These are phyloP conservation scores for Amanita molliuscula DNA, from an alignment of 768 basidiomycete genomes.

Conservation along the genomic window DNA sequence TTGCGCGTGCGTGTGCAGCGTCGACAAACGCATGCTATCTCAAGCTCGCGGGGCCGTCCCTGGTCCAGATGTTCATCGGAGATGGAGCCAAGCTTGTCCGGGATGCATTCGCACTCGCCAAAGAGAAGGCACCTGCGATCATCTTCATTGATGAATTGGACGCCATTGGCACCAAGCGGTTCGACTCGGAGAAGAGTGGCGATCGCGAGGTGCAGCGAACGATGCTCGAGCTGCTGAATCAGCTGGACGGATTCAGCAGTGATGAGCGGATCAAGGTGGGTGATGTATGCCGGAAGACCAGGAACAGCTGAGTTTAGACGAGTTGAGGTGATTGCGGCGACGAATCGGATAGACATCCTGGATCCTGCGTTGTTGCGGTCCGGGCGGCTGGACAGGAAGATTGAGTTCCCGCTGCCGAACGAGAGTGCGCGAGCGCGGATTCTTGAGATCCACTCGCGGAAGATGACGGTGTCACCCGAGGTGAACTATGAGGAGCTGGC, in stretches of 20 bases:
- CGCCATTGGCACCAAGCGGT: conserved; percentile 98
- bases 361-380: conserved; percentile 98
- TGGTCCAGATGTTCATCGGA: conserved; percentile 99
- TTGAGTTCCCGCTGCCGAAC: conserved; percentile 95
- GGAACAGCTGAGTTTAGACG: conserved; percentile 5
- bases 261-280: conserved; percentile 93
- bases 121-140: conserved; percentile 97
- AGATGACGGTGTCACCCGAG: conserved; percentile 80
- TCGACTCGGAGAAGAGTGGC: conserved; percentile 97
- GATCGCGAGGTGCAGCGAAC: conserved; percentile 99
- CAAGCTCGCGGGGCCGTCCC: conserved; percentile 93
- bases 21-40: conserved; percentile 98
- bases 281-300: conserved; percentile 10
- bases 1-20: conserved; percentile 96
- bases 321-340: conserved; percentile 89
- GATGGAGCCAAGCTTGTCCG: conserved; percentile 98
- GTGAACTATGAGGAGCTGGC: conserved; percentile 98
- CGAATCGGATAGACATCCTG: conserved; percentile 97
- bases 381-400: conserved; percentile 95
- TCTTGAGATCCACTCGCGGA: conserved; percentile 92
- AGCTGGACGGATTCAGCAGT: conserved; percentile 94
- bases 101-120: conserved; percentile 95
- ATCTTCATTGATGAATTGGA: conserved; percentile 99
- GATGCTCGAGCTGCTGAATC: conserved; percentile 98
- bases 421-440: conserved; percentile 96